phyloP scores from a whole-genome alignment of 257 asterid genomes.

The Solanum appendiculatum region DNA sequence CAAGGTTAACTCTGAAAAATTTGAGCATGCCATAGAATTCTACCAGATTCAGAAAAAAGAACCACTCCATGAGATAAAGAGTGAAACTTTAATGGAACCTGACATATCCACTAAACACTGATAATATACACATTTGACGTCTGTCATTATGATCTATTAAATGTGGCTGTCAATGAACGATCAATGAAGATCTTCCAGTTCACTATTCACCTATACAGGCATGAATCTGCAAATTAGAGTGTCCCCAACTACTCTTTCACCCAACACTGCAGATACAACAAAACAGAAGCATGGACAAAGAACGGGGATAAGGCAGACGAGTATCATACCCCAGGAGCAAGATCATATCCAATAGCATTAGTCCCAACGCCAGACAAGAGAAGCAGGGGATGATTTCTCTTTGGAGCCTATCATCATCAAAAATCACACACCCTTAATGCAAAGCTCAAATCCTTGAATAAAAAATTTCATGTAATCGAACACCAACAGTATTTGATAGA shows the following conservation, averaged over 20 bases:
- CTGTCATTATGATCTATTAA: neutral
- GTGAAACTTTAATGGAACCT: neutral
- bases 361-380: conserved; percentile 94
- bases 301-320: neutral
- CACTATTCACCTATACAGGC: neutral
- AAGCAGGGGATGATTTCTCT: conserved; percentile 83
- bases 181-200: neutral
- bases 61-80: neutral
- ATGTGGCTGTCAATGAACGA: neutral
- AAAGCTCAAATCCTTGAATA: neutral
- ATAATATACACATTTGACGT: neutral
- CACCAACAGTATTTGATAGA: neutral
- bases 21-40: neutral
- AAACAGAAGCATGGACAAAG: neutral
- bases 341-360: conserved; percentile 97
- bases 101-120: neutral
- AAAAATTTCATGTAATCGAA: neutral
- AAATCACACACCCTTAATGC: neutral
- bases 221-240: neutral
- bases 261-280: neutral
- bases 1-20: neutral
- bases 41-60: neutral
- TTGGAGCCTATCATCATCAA: conserved; percentile 42
- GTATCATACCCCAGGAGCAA: conserved; percentile 65
- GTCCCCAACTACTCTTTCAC: neutral